Evolutionary conservation across 306 rosid species (phyloP).

Genomic region (Pyrus bretschneideri): DNA sequence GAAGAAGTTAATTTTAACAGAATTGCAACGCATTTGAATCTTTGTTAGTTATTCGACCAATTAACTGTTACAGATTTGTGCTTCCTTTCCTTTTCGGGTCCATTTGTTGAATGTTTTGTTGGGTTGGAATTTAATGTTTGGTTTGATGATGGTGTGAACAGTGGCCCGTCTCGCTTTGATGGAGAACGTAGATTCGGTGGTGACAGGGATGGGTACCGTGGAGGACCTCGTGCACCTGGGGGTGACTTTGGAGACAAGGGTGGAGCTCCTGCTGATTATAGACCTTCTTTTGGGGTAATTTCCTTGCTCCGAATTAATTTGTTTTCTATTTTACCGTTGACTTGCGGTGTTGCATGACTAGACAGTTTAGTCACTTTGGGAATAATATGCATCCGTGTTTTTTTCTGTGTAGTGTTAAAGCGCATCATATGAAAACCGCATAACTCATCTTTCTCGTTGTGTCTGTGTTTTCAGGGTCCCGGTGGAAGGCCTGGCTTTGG

Average conservation of each 20-base stretch:
- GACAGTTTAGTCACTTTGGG: not conserved
- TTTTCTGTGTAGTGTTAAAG: not conserved
- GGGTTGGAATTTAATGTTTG: not conserved
- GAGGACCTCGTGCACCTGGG: conserved; percentile 46
- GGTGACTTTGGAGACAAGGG: conserved; percentile 49
- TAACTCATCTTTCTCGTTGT: not conserved
- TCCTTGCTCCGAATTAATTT: not conserved
- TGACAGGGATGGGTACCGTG: conserved; percentile 51
- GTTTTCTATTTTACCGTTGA: not conserved
- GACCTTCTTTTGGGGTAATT: conserved; percentile 44
- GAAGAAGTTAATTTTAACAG: not conserved
- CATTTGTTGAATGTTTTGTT: not conserved
- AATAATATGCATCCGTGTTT: not conserved
- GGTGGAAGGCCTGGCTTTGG: conserved; percentile 47
- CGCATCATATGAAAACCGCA: not conserved
- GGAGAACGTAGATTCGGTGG: conserved; percentile 51
- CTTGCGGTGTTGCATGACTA: not conserved
- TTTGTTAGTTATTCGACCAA: not conserved
- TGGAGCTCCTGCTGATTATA: conserved; percentile 58
- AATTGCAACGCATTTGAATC: not conserved
- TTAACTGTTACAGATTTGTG: not conserved
- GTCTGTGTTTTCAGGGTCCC: conserved; percentile 23
- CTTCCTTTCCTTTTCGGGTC: not conserved
- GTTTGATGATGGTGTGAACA: not conserved
- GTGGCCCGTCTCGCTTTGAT: conserved; percentile 47